Evolutionary conservation across 495 filamentous ascomycete species (phyloP), one percentile per base, ranked within the genome.

Genomic region (Jackrogersella minutella): DNA sequence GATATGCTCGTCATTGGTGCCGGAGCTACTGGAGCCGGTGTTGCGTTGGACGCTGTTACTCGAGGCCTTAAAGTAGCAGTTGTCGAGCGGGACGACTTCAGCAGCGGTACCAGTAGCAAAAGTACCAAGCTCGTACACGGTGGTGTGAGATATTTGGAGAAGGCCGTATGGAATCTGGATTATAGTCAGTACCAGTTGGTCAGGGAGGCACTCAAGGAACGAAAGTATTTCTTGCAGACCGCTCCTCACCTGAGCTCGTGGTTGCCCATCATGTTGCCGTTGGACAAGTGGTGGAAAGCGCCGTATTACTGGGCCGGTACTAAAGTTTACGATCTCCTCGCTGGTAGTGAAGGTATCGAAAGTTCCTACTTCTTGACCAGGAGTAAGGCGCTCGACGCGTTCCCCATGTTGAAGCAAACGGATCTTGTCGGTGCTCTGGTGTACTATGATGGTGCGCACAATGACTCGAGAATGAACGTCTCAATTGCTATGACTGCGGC

Each of bases 391-490:
- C 84, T 98, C 58, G 94, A 97, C 75, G 90, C 91, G 6, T 99
- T 99, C 72, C 95, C 95, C n/a, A 98, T 98, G 95, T 76, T 99
- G 65, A 95, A 92, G 78, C 90, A 87, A 70, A 88, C 91, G 31
- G 90, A 91, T 39, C 80, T 99, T 3, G 85, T 93, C 44, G 95
- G 95, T 44, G 95, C 95, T 36, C 82, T 98, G 71, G 95, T 99
- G 0, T 99, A 99, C 82, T 99, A 99, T 76, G 94, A 99, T 80
- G 95, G 95, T 66, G 93, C 93, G 1, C 95, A 99, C 81, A 99
- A 98, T 73, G 95, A 99, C 77, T 97, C 95, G 21, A 86, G 95
- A 50, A 99, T 99, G 95, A 99, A 99, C 69, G 92, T 97, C 37
- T 96, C 93, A 6, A 81, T 98, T 44, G 94, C 91, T 8, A 94